phyloP scores from a whole-genome alignment of 148 eudicot genomes.

The Amaranthus hypochondriacus region DNA sequence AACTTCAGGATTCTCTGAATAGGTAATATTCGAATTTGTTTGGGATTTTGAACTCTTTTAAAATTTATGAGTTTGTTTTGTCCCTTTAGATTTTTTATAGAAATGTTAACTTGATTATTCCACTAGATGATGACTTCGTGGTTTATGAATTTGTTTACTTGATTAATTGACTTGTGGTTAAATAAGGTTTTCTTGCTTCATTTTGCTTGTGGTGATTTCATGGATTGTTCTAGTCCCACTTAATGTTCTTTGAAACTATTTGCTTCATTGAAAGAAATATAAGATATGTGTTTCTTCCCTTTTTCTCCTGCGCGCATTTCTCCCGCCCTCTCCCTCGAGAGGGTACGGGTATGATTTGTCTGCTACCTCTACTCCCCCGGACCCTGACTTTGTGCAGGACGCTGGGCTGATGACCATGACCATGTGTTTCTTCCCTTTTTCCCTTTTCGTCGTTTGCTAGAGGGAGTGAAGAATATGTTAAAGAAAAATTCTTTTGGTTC shows the following conservation, averaged over 20 bases:
- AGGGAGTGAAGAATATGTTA: neutral
- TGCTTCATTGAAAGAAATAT: neutral
- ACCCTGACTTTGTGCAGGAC: too few species aligned
- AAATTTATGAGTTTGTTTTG: neutral
- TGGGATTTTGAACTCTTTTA: neutral
- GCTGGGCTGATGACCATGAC: too few species aligned
- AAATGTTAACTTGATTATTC: neutral
- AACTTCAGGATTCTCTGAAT: conserved; percentile 81
- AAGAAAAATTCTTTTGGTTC: neutral
- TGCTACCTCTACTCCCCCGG: too few species aligned
- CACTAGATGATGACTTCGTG: too few species aligned
- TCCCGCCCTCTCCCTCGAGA: too few species aligned
- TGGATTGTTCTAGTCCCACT: neutral
- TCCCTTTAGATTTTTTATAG: neutral
- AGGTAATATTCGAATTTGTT: conserved; percentile 44
- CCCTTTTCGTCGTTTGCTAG: too few species aligned
- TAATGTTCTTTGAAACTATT: neutral
- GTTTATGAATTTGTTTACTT: too few species aligned
- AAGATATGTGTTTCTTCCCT: neutral
- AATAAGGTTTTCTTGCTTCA: neutral
- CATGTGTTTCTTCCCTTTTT: too few species aligned
- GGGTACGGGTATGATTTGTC: too few species aligned
- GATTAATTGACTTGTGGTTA: too few species aligned
- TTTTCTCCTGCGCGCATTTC: too few species aligned
- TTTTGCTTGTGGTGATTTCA: neutral